Evolutionary conservation across 345 rosid species (phyloP).

Genomic region (Citropsis articulata): DNA sequence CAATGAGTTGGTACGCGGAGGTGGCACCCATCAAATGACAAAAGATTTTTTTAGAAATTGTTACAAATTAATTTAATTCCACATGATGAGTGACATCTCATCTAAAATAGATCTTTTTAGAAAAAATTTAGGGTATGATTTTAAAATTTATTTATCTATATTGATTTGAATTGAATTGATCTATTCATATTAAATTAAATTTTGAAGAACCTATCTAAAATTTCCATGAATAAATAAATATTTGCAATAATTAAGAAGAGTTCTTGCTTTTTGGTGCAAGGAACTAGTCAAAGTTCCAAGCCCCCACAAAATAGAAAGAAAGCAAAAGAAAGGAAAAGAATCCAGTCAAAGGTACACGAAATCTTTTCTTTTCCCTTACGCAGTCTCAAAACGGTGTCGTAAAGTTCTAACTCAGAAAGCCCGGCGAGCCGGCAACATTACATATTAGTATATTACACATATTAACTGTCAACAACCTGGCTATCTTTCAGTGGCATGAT

Average conservation of each 20-base stretch:
- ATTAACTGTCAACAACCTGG: background rate
- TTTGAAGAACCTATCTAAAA: background rate
- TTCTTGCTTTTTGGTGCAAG: background rate
- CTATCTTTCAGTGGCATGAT: background rate
- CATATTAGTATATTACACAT: no score
- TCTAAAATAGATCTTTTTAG: no score
- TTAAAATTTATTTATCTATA: no score
- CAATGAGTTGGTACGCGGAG: no score
- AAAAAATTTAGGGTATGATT: no score
- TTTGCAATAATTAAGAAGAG: background rate
- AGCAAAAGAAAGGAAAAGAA: background rate
- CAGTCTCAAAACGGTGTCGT: background rate
- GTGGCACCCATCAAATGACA: no score
- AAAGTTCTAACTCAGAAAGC: background rate
- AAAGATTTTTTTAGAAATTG: no score
- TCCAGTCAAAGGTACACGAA: background rate
- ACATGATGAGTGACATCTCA: no score
- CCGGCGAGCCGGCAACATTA: background rate
- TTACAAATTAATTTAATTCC: no score
- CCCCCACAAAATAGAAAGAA: no score
- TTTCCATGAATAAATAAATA: background rate
- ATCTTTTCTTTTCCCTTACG: background rate
- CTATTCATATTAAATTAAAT: background rate
- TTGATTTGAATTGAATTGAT: background rate
- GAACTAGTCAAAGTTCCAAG: background rate